Percentiles rank a stretch among this genome's conserved stretches.
Evolutionary conservation across 2,329 filamentous ascomycete genomes (phyloP).

Genomic region (Sordariomycetes sp.): DNA sequence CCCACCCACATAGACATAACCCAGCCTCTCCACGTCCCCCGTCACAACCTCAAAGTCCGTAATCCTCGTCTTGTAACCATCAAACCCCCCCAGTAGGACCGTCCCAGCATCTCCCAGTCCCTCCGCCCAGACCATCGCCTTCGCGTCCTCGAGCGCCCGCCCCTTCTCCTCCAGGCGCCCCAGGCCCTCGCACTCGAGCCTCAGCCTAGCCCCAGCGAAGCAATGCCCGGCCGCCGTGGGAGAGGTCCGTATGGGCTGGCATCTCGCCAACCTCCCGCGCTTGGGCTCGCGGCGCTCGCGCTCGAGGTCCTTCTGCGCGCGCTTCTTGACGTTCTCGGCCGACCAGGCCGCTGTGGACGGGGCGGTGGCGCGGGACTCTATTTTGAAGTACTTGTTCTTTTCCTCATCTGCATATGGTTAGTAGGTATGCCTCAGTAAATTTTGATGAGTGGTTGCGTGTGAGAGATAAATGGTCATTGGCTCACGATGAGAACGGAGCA

Average conservation of each 20-base stretch:
- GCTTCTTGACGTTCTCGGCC: constrained; percentile 45
- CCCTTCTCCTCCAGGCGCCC: constrained; percentile 3
- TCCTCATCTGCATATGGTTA: constrained; percentile 29
- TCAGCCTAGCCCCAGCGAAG: constrained; percentile 5
- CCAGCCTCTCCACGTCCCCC: neutral
- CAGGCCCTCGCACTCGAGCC: constrained; percentile 10
- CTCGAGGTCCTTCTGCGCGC: constrained; percentile 30
- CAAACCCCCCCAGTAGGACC: neutral
- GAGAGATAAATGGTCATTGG: neutral
- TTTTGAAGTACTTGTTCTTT: constrained; percentile 59
- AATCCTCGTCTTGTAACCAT: neutral
- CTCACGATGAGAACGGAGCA: neutral
- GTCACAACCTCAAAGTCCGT: neutral
- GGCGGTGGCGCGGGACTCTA: constrained; percentile 46
- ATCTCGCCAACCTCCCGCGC: constrained; percentile 19
- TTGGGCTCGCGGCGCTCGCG: constrained; percentile 21
- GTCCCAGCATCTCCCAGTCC: neutral
- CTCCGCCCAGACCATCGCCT: constrained; percentile 27
- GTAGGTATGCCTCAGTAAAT: neutral
- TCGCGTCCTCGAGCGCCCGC: constrained; percentile 25
- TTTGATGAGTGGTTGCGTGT: neutral
- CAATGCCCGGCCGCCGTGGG: constrained; percentile 16
- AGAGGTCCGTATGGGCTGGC: constrained; percentile 15
- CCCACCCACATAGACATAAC: neutral
- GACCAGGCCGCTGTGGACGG: constrained; percentile 42